Evolutionary conservation across 2,329 filamentous ascomycete genomes (phyloP).

Genomic region (Monosporascus sp.): DNA sequence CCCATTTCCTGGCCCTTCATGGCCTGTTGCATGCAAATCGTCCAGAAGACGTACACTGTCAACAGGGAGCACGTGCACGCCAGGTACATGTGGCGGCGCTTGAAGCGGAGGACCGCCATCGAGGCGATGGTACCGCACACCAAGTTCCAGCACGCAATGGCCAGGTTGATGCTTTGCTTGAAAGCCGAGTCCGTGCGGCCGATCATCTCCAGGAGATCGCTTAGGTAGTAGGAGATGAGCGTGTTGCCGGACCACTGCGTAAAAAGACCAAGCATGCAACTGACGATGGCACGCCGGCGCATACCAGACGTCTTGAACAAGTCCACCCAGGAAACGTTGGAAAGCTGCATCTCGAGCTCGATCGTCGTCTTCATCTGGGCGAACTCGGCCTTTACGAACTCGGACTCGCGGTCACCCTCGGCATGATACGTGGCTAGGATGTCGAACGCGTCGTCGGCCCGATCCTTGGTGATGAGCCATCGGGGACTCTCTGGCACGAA

Average conservation of each 20-base stretch:
- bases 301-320: constrained; percentile 37
- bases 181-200: constrained; percentile 35
- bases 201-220: constrained; percentile 39
- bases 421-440: constrained; percentile 44
- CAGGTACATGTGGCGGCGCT: constrained; percentile 32
- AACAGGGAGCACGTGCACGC: constrained; percentile 39
- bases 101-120: constrained; percentile 34
- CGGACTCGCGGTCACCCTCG: constrained; percentile 39
- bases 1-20: constrained; percentile 27
- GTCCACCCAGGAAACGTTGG: constrained; percentile 41
- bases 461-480: constrained; percentile 50
- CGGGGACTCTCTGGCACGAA: constrained; percentile 57
- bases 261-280: constrained; percentile 33
- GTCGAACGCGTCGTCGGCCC: constrained; percentile 42
- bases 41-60: constrained; percentile 46
- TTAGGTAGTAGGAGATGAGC: constrained; percentile 37
- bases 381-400: constrained; percentile 50
- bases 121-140: constrained; percentile 37
- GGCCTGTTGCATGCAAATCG: constrained; percentile 38
- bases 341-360: constrained; percentile 45
- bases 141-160: constrained; percentile 40
- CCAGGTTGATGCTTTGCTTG: constrained; percentile 43
- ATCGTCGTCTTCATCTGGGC: constrained; percentile 53
- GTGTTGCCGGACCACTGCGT: constrained; percentile 37
- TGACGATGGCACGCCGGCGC: constrained; percentile 33